phyloP scores from a whole-genome alignment of 306 rosid species.

The Cucurbita ficifolia region DNA sequence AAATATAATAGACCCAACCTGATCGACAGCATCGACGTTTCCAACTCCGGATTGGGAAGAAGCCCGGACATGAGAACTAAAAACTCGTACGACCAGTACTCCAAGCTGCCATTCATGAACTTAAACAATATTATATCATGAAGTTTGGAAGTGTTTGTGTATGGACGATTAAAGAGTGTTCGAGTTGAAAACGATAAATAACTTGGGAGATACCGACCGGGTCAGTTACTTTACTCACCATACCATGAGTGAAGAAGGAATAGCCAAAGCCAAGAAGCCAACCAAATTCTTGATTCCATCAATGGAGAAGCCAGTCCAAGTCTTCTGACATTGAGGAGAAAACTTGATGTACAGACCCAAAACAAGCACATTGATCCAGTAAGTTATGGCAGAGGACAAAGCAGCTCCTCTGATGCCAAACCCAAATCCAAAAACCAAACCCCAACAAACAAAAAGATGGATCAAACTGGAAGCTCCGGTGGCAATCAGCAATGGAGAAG shows the following conservation, averaged over 20 bases:
- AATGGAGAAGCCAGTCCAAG: slow-evolving; percentile 28
- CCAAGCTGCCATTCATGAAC: slow-evolving; percentile 5
- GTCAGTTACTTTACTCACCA: background rate
- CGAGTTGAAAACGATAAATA: no score
- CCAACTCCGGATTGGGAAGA: slow-evolving; percentile 16
- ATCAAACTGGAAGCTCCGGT: slow-evolving; percentile 11
- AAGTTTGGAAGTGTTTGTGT: no score
- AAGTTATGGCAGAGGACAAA: slow-evolving; percentile 16
- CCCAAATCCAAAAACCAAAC: slow-evolving; percentile 18
- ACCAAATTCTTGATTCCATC: slow-evolving; percentile 12
- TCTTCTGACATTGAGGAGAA: slow-evolving; percentile 20
- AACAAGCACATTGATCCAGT: slow-evolving; percentile 22
- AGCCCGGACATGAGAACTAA: slow-evolving; percentile 17
- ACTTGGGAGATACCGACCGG: no score
- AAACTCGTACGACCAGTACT: slow-evolving; percentile 16
- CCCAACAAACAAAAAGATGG: slow-evolving; percentile 20
- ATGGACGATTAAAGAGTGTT: no score
- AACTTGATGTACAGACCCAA: slow-evolving; percentile 16
- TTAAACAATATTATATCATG: background rate
- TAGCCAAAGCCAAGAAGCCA: slow-evolving; percentile 15
- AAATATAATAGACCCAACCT: background rate
- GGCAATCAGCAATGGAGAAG: slow-evolving; percentile 20
- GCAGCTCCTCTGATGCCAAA: slow-evolving; percentile 31
- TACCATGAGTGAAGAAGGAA: slow-evolving; percentile 31
- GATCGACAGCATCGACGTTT: slow-evolving; percentile 17